A percentile compares a stretch with the other conserved stretches of the same genome.
Conservation (phyloP, 306 rosid genomes). For the Alnus rubra region DNA sequence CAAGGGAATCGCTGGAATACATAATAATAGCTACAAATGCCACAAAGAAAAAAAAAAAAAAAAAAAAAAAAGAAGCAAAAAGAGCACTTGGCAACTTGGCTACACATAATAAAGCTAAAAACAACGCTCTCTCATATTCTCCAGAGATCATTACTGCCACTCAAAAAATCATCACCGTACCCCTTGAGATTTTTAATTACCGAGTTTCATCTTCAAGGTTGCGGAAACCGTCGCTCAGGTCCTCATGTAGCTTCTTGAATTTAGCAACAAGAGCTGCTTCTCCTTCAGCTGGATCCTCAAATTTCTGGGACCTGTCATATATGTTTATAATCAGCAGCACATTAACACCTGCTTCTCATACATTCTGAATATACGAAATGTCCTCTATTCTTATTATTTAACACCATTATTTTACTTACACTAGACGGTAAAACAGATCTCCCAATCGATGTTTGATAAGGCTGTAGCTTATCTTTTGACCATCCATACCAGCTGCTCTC, state of each 20-base stretch:
- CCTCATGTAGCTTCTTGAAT: conserved; percentile 81
- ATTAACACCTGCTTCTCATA: conserved; percentile 22
- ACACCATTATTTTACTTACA: conserved; percentile 53
- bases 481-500: conserved; percentile 96
- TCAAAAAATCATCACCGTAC: conserved; percentile 7
- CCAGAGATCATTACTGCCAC: conserved; percentile 33
- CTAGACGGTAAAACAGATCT: conserved; percentile 95
- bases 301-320: conserved; percentile 84
- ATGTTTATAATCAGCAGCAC: conserved; percentile 12
- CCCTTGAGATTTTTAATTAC: conserved; percentile 41
- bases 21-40: conserved; percentile 32
- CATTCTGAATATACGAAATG: neutral
- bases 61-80: neutral
- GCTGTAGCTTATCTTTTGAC: conserved; percentile 83
- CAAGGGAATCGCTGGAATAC: conserved; percentile 30
- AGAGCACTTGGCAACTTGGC: conserved; percentile 35
- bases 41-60: conserved; percentile 34
- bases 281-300: conserved; percentile 99
- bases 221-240: conserved; percentile 90
- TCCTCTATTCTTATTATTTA: neutral
- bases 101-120: conserved; percentile 27
- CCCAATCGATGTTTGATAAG: conserved; percentile 94
- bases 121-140: conserved; percentile 20
- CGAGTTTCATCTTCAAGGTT: conserved; percentile 97
- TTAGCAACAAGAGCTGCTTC: conserved; percentile 76